Evolutionary conservation across 305 asterid species (phyloP).

Genomic region (Fraxinus sp.): DNA sequence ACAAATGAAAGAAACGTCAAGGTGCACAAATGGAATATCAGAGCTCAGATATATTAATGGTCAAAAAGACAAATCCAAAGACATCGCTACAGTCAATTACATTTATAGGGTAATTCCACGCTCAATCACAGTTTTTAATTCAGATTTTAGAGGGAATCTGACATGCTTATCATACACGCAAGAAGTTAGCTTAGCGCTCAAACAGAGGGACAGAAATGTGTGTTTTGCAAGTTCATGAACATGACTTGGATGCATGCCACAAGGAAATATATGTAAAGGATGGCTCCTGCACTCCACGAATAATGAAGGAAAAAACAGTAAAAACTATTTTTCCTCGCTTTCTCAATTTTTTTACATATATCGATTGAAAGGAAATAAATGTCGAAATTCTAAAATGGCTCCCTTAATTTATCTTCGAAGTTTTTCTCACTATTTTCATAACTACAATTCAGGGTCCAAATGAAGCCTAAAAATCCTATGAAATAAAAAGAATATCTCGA

Average conservation of each 20-base stretch:
- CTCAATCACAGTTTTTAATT: neutral
- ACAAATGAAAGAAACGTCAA: neutral
- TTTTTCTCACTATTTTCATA: neutral
- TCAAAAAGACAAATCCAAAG: neutral
- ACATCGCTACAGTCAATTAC: neutral
- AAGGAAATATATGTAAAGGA: neutral
- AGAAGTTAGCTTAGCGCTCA: neutral
- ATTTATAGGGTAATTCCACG: neutral
- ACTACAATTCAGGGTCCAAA: neutral
- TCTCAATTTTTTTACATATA: neutral
- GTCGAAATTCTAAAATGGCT: neutral
- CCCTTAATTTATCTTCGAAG: neutral
- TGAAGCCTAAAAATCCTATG: neutral
- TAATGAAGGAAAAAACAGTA: neutral
- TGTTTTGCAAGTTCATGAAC: neutral
- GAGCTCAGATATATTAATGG: neutral
- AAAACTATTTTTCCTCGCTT: neutral
- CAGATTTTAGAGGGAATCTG: neutral
- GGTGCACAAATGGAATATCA: neutral
- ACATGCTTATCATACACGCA: neutral
- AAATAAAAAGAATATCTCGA: neutral
- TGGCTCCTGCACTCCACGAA: neutral
- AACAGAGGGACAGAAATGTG: neutral
- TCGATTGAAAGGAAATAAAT: neutral
- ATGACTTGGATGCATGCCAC: neutral